Percentiles rank a stretch among this genome's conserved stretches.
phyloP scores from a whole-genome alignment of 768 basidiomycete genomes.

The Mycena capillaripes region DNA sequence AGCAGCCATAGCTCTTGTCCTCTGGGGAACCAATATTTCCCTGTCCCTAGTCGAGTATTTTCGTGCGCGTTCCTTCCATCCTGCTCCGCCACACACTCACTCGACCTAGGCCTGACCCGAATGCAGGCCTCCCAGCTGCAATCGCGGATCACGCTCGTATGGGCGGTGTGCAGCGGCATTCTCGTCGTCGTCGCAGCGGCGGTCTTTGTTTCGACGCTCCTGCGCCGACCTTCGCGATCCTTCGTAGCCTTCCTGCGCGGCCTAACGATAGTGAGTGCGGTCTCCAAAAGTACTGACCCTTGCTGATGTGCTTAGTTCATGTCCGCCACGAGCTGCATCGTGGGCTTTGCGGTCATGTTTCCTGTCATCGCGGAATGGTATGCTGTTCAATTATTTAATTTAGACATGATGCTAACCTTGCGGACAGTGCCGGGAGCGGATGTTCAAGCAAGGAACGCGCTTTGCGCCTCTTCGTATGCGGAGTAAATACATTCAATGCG shows the following conservation, averaged over 20 bases:
- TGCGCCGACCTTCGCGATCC: neutral
- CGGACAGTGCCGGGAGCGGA: neutral
- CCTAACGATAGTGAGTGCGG: slow-evolving; percentile 4
- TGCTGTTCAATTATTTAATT: neutral
- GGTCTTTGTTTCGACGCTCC: slow-evolving; percentile 1
- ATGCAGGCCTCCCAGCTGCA: neutral
- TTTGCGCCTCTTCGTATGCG: slow-evolving; percentile 4
- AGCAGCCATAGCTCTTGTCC: neutral
- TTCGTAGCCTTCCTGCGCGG: slow-evolving; percentile 3
- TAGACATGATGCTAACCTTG: neutral
- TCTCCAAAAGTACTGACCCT: no score
- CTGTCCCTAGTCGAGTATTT: slow-evolving; percentile 21
- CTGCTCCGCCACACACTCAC: neutral
- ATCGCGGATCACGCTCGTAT: slow-evolving; percentile 10
- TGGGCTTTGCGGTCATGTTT: slow-evolving; percentile 22
- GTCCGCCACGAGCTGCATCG: slow-evolving; percentile 14
- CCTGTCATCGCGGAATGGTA: slow-evolving; percentile 26
- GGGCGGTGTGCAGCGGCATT: slow-evolving; percentile 13
- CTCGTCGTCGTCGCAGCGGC: neutral
- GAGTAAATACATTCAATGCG: neutral
- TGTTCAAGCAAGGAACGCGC: slow-evolving; percentile 12
- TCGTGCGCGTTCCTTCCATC: neutral
- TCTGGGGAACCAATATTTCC: slow-evolving; percentile 5
- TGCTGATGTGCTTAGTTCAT: neutral
- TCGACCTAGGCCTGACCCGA: neutral